A percentile compares a stretch with the other conserved stretches of the same genome.
phyloP scores from a whole-genome alignment of 2,329 filamentous ascomycete genomes.

The Clarireedia sp. region DNA sequence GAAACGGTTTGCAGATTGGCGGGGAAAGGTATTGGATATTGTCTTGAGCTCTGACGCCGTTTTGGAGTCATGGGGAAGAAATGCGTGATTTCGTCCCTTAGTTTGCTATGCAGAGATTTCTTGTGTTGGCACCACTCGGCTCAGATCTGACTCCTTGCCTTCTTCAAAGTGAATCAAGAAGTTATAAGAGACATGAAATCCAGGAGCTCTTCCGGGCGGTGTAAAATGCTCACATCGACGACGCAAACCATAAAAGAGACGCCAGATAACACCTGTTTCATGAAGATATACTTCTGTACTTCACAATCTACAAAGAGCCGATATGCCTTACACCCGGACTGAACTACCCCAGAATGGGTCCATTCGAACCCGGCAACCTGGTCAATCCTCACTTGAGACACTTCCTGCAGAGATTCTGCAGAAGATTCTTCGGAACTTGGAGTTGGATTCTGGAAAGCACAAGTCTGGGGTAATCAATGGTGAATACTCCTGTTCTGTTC shows the following conservation, averaged over 20 bases:
- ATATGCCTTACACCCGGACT: neutral
- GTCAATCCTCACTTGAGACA: conserved; percentile 49
- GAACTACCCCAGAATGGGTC: neutral
- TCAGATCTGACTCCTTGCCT: neutral
- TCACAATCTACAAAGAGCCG: neutral
- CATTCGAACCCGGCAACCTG: neutral
- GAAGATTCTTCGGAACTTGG: conserved; percentile 34
- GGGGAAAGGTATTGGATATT: conserved; percentile 5
- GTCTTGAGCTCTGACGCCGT: conserved; percentile 8
- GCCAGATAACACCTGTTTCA: neutral
- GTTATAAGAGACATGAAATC: too few relatives aligned
- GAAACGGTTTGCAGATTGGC: conserved; percentile 5
- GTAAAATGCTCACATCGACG: neutral
- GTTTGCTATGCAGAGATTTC: neutral
- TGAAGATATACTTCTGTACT: neutral
- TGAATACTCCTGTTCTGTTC: neutral
- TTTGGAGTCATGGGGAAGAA: conserved; percentile 2
- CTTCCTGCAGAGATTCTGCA: conserved; percentile 62
- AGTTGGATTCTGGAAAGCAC: neutral
- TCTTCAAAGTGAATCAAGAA: neutral
- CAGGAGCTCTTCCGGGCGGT: neutral
- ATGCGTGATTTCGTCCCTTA: conserved; percentile 3
- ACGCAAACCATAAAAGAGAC: neutral
- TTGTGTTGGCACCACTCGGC: neutral
- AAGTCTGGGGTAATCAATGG: neutral